Base-by-base conservation (phyloP, 1,139 yeast species). In the Hanseniaspora gamundiae region DNA sequence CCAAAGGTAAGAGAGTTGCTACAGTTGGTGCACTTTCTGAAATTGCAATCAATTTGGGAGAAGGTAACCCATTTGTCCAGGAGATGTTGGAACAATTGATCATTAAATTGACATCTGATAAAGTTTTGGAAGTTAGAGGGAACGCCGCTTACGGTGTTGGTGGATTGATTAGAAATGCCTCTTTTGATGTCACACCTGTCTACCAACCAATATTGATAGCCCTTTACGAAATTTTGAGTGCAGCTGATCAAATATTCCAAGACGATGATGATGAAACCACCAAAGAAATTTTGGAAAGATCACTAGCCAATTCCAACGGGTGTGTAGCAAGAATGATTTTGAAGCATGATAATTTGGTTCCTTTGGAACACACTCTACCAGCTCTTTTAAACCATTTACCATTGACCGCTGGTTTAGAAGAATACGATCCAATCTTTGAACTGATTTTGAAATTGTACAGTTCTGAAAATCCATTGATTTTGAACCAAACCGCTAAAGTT, bases 61-160 rank as follows among this genome's bases (percentile, higher is more conserved):
- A 70, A 35, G 64, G 75, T 50, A 78, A 85, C 56, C 83, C 84
- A 49, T 80, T 69, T 66, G 67, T 80, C 42, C 75, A 76, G 51
- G 85, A 82, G 53, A 70, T 91, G 56, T 67, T 87, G 56, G 76
- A 79, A 59, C 69, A 80, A 22, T 79, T 91, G 58, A 69, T 74
- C 45, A 73, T 75, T 49, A 79, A 83, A 54, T 71, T 91, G 51
- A 69, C 80, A 49, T 71, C 73, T 51, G 98, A 91, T 64, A 74
- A 78, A 56, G 81, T 93, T 24, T 71, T 83, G 53, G 95, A 87
- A 60, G 97, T 87, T 46, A 81, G 91, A 67, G 91, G 95, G 54
- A 85, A 87, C 57, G 93, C 97, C 46, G 96, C 97, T 16, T 91
- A 86, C 60, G 98, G 97, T 70, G 76, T 85, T 52, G 99, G 98